Evolutionary conservation across 306 rosid genomes (phyloP), one percentile per base, ranked within the genome.

Genomic region (Inga oerstediana): DNA sequence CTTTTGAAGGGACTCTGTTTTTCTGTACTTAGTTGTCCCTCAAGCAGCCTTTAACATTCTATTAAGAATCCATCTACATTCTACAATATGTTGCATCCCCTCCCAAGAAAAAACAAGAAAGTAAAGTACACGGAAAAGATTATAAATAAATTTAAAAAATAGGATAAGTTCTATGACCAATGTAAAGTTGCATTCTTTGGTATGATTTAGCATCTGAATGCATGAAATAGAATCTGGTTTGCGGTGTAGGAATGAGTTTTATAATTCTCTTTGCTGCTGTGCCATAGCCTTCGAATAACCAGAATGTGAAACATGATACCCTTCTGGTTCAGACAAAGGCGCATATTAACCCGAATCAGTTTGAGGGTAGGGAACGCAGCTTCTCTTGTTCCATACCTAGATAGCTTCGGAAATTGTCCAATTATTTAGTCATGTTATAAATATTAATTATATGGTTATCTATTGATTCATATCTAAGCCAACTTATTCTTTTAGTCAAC

Each of bases 271-370:
- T 10, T 41, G 74, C 10, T 17, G 74, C 0, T 12, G 20, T 19
- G 74, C 0, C 13, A 20, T 24, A 30, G 80, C 80, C 80, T 77
- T 59, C 72, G 80, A 77, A 77, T 77, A 61, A 61, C 80, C 59
- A 27, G 72, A 61, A 8, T 58, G 71, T 43, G 58, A 41, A 76
- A 65, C 41, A 7, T 34, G 44, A 22, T 12, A 16, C 17, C 58
- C 14, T 45, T 62, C 68, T 77, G 80, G 80, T 62, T 77, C 80
- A 77, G 80, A 77, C 80, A 77, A 46, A 62, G 80, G 80, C 80
- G 27, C 43, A 77, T 20, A 61, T 59, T 30, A 30, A 78, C 11
- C 13, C 75, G 59, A 79, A 65, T 32, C 24, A 1, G 62, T 79
- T 79, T 67, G 66, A 76, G 79, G 76, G 79, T 52, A 44, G 32